A percentile compares a stretch with the other conserved stretches of the same genome.
These are phyloP conservation scores for Sutorius australiensis DNA, from an alignment of 768 basidiomycete species.

Conservation along the genomic window DNA sequence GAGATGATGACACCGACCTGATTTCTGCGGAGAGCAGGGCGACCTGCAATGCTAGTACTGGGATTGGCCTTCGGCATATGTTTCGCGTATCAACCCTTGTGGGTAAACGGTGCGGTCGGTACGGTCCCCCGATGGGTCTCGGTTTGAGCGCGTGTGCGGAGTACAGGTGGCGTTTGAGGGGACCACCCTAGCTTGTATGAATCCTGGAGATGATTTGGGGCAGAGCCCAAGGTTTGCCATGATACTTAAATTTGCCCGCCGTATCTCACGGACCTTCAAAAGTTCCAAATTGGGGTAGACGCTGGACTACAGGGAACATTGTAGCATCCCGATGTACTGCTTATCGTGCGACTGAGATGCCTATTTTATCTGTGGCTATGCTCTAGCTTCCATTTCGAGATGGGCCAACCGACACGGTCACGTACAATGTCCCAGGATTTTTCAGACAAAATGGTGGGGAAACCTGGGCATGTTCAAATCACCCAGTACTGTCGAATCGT, in stretches of 20 bases:
- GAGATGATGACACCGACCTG: slow-evolving; percentile 44
- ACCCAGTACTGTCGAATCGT: too few relatives aligned
- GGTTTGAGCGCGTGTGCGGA: neutral
- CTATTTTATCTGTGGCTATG: too few relatives aligned
- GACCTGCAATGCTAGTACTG: slow-evolving; percentile 33
- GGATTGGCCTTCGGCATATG: slow-evolving; percentile 66
- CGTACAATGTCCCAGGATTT: too few relatives aligned
- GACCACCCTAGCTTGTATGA: neutral
- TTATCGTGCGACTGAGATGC: too few relatives aligned
- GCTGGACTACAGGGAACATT: neutral
- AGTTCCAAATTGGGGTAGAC: slow-evolving; percentile 13
- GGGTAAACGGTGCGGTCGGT: neutral
- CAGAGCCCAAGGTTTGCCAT: slow-evolving; percentile 8
- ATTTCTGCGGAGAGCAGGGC: slow-evolving; percentile 73
- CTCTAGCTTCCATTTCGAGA: too few relatives aligned
- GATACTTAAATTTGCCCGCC: slow-evolving; percentile 14
- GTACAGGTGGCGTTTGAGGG: slow-evolving; percentile 1
- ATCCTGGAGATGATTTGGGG: neutral
- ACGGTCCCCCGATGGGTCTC: slow-evolving; percentile 2
- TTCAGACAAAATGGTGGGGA: too few relatives aligned
- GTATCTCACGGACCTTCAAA: slow-evolving; percentile 23
- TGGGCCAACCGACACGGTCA: too few relatives aligned
- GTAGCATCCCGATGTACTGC: too few relatives aligned
- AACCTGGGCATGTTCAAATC: too few relatives aligned
- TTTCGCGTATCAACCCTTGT: slow-evolving; percentile 1